phyloP scores from a whole-genome alignment of 2,329 filamentous ascomycete species.

The Pyrenophora seminiperda region DNA sequence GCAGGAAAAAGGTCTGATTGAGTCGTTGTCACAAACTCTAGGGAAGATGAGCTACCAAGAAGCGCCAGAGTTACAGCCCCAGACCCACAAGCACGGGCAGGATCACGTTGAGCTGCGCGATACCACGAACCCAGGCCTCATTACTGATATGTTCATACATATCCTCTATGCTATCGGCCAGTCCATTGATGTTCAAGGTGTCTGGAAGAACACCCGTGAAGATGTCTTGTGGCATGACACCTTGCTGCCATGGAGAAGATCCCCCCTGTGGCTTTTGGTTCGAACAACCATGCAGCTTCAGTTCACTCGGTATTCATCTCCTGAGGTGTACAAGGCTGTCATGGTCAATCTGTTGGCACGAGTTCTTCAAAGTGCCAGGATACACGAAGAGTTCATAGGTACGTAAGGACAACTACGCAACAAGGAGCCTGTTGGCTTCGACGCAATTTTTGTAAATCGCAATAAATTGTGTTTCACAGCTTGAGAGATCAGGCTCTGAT shows the following conservation, averaged over 20 bases:
- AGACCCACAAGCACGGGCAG: slow-evolving; percentile 48
- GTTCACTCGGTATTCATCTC: slow-evolving; percentile 22
- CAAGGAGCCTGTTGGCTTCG: too few species aligned
- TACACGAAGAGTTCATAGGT: background rate
- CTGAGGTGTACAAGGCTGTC: slow-evolving; percentile 56
- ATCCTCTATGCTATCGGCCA: slow-evolving; percentile 48
- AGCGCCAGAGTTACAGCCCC: slow-evolving; percentile 42
- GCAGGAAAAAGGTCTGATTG: slow-evolving; percentile 18
- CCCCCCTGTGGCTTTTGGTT: slow-evolving; percentile 61
- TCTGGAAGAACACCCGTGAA: slow-evolving; percentile 62
- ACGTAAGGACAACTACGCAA: too few species aligned
- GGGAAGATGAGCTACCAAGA: slow-evolving; percentile 47
- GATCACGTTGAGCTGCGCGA: slow-evolving; percentile 54
- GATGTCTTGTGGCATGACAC: slow-evolving; percentile 56
- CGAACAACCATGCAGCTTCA: slow-evolving; percentile 57
- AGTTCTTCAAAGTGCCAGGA: slow-evolving; percentile 27
- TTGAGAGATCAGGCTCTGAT: too few species aligned
- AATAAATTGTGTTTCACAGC: too few species aligned
- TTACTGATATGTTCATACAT: slow-evolving; percentile 59
- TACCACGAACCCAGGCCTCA: slow-evolving; percentile 55
- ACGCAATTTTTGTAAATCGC: too few species aligned
- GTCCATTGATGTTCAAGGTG: slow-evolving; percentile 22
- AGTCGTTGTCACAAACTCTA: slow-evolving; percentile 40
- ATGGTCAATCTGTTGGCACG: slow-evolving; percentile 58
- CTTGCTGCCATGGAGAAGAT: slow-evolving; percentile 56